Conservation (phyloP, 1,284 basidiomycete species). For the Waitea zeae region DNA sequence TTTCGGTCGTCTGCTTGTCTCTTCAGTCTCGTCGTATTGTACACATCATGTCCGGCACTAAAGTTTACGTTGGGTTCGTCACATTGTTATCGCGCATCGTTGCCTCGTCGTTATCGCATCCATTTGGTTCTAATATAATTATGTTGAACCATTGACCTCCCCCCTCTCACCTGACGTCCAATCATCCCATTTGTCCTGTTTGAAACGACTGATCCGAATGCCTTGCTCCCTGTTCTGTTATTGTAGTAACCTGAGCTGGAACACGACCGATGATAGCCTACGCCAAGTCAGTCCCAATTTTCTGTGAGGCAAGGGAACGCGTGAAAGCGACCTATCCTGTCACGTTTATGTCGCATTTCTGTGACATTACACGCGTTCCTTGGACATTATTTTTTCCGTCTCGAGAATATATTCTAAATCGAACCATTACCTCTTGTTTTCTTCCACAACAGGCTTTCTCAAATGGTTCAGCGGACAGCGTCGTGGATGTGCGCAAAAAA, state of each 20-base stretch:
- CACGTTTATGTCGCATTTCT: slow-evolving; percentile 7
- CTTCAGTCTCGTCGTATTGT: slow-evolving; percentile 1
- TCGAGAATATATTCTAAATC: too few species aligned
- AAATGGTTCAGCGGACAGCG: too few species aligned
- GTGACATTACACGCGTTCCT: slow-evolving; percentile 13
- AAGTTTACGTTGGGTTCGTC: slow-evolving; percentile 78
- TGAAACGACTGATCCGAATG: slow-evolving; percentile 1
- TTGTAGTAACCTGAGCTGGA: slow-evolving; percentile 85
- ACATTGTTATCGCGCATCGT: background rate
- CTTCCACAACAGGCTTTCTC: too few species aligned
- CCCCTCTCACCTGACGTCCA: background rate
- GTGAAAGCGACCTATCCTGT: slow-evolving; percentile 10
- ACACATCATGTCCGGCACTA: slow-evolving; percentile 41
- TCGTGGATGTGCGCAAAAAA: too few species aligned
- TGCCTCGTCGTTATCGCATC: background rate
- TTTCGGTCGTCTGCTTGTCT: slow-evolving; percentile 1
- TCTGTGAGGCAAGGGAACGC: background rate
- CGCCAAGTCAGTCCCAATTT: slow-evolving; percentile 49
- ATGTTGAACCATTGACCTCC: too few species aligned
- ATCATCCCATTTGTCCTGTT: background rate
- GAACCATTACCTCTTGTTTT: too few species aligned
- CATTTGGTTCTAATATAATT: too few species aligned
- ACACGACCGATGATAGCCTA: slow-evolving; percentile 82
- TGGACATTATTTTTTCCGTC: too few species aligned
- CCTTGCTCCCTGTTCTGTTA: slow-evolving; percentile 25